A percentile compares a stretch with the other conserved stretches of the same genome.
phyloP scores from a whole-genome alignment of 129 eudicot genomes.

The Chrysanthemum lavandulifolium region DNA sequence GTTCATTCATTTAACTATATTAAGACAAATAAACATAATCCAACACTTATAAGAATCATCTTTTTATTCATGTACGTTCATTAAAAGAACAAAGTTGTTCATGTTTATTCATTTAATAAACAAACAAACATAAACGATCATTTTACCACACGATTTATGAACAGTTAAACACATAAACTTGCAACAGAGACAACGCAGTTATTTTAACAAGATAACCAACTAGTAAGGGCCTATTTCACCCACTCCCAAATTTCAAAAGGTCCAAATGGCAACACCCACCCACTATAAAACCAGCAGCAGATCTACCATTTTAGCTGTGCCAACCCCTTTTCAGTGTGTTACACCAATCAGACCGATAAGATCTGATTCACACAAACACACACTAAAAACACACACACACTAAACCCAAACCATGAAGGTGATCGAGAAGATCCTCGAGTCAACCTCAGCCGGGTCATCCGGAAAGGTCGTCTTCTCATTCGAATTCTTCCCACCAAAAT shows the following conservation, averaged over 20 bases:
- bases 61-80: no score
- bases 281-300: constrained; percentile 23
- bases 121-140: no score
- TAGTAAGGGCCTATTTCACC: background rate
- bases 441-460: constrained; percentile 45
- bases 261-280: constrained; percentile 5
- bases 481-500: constrained; percentile 98
- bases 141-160: no score
- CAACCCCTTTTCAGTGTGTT: constrained; percentile 20
- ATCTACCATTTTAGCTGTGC: constrained; percentile 23
- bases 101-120: no score
- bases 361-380: constrained; percentile 12
- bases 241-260: constrained; percentile 8
- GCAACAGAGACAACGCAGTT: no score
- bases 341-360: constrained; percentile 10
- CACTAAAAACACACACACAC: no score
- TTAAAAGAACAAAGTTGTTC: no score
- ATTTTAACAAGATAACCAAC: background rate
- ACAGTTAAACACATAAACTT: no score
- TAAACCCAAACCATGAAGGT: constrained; percentile 58
- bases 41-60: no score
- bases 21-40: no score
- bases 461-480: constrained; percentile 73
- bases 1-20: no score
- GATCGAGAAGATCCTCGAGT: constrained; percentile 75